Conservation (phyloP, 441 rosid species). For the Erodium moschatum region DNA sequence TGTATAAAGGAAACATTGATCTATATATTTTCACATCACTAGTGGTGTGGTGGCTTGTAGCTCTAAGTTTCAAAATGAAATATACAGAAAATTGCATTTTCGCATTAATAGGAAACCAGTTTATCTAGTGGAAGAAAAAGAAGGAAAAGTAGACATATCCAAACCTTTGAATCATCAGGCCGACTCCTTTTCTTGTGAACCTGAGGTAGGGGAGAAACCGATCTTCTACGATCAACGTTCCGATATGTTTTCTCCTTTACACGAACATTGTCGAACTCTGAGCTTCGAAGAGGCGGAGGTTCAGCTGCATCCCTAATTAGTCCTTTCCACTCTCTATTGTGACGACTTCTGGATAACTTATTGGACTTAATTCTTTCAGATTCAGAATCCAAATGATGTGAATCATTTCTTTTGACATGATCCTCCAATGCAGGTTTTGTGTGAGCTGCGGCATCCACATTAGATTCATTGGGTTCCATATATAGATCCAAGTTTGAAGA, state of each 20-base stretch:
- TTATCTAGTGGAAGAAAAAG: constrained; percentile 1
- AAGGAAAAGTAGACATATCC: constrained; percentile 16
- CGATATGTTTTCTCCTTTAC: constrained; percentile 37
- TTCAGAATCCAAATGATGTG: constrained; percentile 35
- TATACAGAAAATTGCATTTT: background rate
- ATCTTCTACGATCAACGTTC: constrained; percentile 20
- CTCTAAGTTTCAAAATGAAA: constrained; percentile 2
- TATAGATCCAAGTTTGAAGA: constrained; percentile 50
- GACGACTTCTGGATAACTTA: constrained; percentile 35
- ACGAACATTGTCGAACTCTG: constrained; percentile 36
- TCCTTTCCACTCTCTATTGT: constrained; percentile 61
- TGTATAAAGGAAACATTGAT: background rate
- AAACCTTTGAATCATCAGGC: constrained; percentile 50
- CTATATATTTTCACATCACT: background rate
- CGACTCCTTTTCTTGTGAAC: constrained; percentile 49
- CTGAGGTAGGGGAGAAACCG: constrained; percentile 32
- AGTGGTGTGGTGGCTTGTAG: background rate
- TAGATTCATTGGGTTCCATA: constrained; percentile 34
- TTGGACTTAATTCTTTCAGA: constrained; percentile 36
- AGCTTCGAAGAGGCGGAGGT: constrained; percentile 56
- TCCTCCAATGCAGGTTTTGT: constrained; percentile 25
- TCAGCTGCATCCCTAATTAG: constrained; percentile 39
- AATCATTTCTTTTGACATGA: constrained; percentile 25
- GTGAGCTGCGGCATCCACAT: constrained; percentile 25
- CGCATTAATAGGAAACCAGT: background rate